These are phyloP conservation scores for Suillus plorans DNA, from an alignment of 768 basidiomycete genomes.

Conservation along the genomic window DNA sequence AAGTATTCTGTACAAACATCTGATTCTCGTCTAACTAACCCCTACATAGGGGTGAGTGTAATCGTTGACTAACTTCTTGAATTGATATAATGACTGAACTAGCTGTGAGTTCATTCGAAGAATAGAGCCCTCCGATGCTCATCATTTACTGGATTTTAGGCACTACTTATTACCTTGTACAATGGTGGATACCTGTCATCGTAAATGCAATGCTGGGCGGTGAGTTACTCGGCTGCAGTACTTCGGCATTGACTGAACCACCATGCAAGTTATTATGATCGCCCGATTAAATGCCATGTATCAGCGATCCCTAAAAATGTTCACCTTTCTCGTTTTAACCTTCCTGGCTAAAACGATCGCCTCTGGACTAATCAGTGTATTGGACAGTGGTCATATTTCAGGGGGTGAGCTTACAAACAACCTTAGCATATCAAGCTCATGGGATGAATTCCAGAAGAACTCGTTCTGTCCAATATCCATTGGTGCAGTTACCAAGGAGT, in stretches of 20 bases:
- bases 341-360: background rate
- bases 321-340: background rate
- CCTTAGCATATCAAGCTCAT: background rate
- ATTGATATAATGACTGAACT: background rate
- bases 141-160: background rate
- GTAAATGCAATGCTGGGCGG: background rate
- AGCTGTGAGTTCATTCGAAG: background rate
- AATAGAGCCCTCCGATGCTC: background rate
- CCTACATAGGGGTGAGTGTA: background rate
- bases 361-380: background rate
- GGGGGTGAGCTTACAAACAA: background rate
- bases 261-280: background rate
- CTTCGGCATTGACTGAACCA: background rate
- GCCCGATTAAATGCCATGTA: background rate
- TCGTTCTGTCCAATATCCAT: background rate
- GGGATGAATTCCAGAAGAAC: background rate
- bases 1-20: background rate
- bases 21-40: background rate
- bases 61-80: background rate
- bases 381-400: background rate
- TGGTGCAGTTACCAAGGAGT: background rate
- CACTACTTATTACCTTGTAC: background rate
- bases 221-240: background rate
- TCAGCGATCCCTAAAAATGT: background rate
- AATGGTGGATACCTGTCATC: background rate